Evolutionary conservation across 2,329 filamentous ascomycete genomes (phyloP), one percentile per base, ranked within the genome.

Genomic region (Arthrobotrys sphaeroides): DNA sequence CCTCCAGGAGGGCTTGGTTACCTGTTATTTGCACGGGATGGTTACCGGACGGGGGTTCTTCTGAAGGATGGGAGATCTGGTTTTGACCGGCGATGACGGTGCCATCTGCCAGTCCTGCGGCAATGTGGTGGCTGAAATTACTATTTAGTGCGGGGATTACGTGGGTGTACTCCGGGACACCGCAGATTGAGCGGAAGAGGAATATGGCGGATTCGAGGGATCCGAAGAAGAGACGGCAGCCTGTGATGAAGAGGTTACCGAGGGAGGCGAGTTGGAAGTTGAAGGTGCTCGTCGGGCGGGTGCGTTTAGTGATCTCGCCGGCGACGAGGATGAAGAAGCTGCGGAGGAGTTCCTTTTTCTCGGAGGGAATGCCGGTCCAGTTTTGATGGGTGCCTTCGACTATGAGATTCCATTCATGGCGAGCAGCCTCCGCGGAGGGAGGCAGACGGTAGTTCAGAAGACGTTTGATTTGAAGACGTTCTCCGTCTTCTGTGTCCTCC

Each of bases 121-220:
- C 93, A 78, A 98, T 98, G 82, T 98, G 94, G 80, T 96, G 92
- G 0, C 92, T 92, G 84, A 97, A 97, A 82, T 97, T 98, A 77
- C 91, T 93, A 84, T 97, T 96, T 79, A 98, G 92, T 2, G 92
- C 93, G 0, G 94, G 95, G 13, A 98, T 88, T 0, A 97, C 93
- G 0, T 89, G 87, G 4, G 95, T 89, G 60, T 89, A 86, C 9
- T 88, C 86, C 0, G 93, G 91, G 0, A 98, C 91, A n/a, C 88
- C 89, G 80, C 94, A 96, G 77, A 97, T 92, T 79, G 90, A 91
- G 59, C 91, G 91, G 3, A 98, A 87, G 1, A 98, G 87, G 81
- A 97, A 97, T 77, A 98, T 95, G 43, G 93, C 92, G 5, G 91
- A 91, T 82, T 98, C 95, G 78, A 98, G 94, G 72, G 91, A 94